Evolutionary conservation across 2,329 filamentous ascomycete genomes (phyloP), one percentile per base, ranked within the genome.

Genomic region (Ceratocystis smalleyi): DNA sequence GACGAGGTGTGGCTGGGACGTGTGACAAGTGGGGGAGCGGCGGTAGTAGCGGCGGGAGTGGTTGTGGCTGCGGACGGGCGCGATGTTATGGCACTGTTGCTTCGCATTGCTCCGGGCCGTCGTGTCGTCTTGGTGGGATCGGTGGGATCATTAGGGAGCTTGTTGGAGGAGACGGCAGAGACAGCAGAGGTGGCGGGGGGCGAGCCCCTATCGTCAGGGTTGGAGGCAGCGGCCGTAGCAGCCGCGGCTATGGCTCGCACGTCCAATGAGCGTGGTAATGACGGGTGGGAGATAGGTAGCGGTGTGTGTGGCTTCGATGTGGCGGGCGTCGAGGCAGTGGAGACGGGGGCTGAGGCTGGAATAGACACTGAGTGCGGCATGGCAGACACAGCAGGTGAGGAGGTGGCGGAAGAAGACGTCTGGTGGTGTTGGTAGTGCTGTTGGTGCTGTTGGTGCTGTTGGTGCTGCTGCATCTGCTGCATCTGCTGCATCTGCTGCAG

Each of bases 61-160:
- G 27, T 19, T n/a, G 54, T 6, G 17, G 7, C 54, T n/a, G 24
- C 72, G 70, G 57, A 71, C 68, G 63, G 72, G 64, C 68, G 72
- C 67, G 73, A 70, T 10, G 75, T 73, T 70, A 82, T 81, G 65
- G 78, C 77, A 1, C 80, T 82, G 0, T 81, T 82, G 27, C 80
- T 80, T 64, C 81, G 80, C 69, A 79, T 73, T 55, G 76, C 77
- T 15, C 73, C 66, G 6, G 78, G 77, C 57, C 78, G 74, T 24
- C 47, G 59, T 5, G 40, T 69, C 30, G 61, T 61, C 43, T 71
- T 68, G 51, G 69, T 68, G 62, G 70, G 71, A 27, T 68, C 69
- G 22, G 71, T 72, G 49, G 69, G 70, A 1, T 24, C 27, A 12
- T 32, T 30, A 1, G 54, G 54, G 5, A 57, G 30, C 30, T 57